Base-by-base conservation (phyloP, 257 asterid genomes). In the Anisodus tanguticus region DNA sequence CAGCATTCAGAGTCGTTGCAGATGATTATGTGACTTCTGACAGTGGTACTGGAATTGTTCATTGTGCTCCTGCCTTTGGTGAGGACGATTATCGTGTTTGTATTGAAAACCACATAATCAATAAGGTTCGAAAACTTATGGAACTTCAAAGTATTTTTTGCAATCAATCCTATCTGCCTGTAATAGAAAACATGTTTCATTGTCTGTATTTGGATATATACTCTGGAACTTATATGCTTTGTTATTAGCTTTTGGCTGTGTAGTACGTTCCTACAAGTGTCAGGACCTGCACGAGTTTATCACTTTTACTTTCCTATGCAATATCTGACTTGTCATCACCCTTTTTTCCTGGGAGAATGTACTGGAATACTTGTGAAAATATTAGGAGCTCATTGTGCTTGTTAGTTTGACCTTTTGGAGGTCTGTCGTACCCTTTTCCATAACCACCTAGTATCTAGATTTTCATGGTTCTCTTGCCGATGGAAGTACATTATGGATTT, bases 61-160 rank as follows among this genome's bases (percentile, higher is more conserved):
- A 97, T 85, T 93, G 98, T 89, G 99, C 99, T 76, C 99, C 99
- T n/a, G 99, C 99, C 62, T 97, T 97, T 87, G 99, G 99, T 84
- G 99, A 97, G 90, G 99, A 97, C 79, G 99, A 97, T 91, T 93
- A 95, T 87, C 99, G 98, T 59, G 98, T 97, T 87, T 97, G 99
- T 85, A 37, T 93, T 86, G 93, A 68, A 82, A 85, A 95, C 87
- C 88, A 89, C 88, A 93, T 97, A 79, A 94, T 97, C 55, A 91
- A 13, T 66, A 95, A 95, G 92, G 92, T 88, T 49, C 3, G 82
- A 58, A 12, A 22, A 68, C 26, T 80, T 66, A 16, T 19, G 87
- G 47, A 43, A 41, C 54, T 78, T 55, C 57, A 35, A 31, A 64
- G 55, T 47, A 13, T 51, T 77, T 59, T 31, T 54, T 77, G 47